phyloP scores from a whole-genome alignment of 257 asterid genomes.

The Solanum neorickii region DNA sequence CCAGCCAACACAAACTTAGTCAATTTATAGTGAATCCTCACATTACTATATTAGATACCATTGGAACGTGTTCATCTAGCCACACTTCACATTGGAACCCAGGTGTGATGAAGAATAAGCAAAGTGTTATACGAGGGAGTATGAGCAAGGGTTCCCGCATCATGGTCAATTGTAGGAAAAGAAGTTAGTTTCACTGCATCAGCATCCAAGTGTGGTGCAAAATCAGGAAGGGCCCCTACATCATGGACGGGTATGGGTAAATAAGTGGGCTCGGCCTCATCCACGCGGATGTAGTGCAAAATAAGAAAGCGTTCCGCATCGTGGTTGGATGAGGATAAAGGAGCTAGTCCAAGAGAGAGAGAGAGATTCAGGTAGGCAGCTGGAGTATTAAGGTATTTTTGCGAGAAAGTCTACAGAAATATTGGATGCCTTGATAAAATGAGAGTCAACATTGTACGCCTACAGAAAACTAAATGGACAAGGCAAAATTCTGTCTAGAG shows the following conservation, averaged over 20 bases:
- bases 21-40: neutral
- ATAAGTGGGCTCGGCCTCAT: neutral
- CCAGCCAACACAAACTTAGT: neutral
- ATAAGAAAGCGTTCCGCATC: neutral
- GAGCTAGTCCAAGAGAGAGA: neutral
- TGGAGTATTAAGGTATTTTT: neutral
- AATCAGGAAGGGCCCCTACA: neutral
- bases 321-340: neutral
- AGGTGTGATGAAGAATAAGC: neutral
- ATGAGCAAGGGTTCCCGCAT: neutral
- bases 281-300: neutral
- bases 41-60: neutral
- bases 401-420: neutral
- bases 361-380: neutral
- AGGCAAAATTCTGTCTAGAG: neutral
- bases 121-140: neutral
- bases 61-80: neutral
- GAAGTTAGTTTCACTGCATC: neutral
- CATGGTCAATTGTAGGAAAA: neutral
- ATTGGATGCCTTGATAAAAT: neutral
- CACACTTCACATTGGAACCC: neutral
- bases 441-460: neutral
- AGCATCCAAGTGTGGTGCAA: neutral
- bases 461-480: neutral
- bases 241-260: neutral